Base-by-base conservation (phyloP, 257 asterid genomes). In the Solanum infundibuliforme region DNA sequence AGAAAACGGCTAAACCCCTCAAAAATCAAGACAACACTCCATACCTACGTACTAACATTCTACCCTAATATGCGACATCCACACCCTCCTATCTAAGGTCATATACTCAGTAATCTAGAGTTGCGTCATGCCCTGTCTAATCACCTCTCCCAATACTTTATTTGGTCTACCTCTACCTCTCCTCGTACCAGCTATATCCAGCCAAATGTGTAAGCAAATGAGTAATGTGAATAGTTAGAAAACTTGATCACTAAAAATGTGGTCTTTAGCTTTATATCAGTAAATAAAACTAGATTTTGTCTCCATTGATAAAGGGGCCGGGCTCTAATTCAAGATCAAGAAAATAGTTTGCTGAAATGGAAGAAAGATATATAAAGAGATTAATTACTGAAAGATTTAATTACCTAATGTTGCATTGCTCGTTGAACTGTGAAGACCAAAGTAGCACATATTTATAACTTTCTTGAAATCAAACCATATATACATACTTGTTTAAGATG, bases 61-160 rank as follows among this genome's bases (percentile, higher is more conserved):
- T 20, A 58, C 25, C 66, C 2, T 21, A 7, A 58, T 20, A 58
- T 0, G 2, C 0, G 27, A 60, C 27, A 2, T 8, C 1, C 27
- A 58, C 2, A 0, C 68, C 12, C 13, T 58, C 68, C 5, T 21
- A 58, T 58, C 27, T 58, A 21, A 58, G 27, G 12, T 20, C 66
- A 21, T 8, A 1, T 58, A 0, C 68, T 21, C 12, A 0, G 5
- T 58, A 58, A 60, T 60, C 27, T 60, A 8, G 12, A 60, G 27
- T 3, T 60, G 68, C 12, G 12, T 0, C 68, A 60, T 8, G 2
- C 21, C 5, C 12, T 8, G 5, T 58, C 12, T 20, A 58, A 20
- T 58, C 27, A 58, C 27, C 27, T 58, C 2, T 58, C 25, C 68
- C 68, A 21, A 58, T 58, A 58, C 68, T 7, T 58, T 58, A 0